Evolutionary conservation across 331 rosid genomes (phyloP), one percentile per base, ranked within the genome.

Genomic region (Malus hybrid): DNA sequence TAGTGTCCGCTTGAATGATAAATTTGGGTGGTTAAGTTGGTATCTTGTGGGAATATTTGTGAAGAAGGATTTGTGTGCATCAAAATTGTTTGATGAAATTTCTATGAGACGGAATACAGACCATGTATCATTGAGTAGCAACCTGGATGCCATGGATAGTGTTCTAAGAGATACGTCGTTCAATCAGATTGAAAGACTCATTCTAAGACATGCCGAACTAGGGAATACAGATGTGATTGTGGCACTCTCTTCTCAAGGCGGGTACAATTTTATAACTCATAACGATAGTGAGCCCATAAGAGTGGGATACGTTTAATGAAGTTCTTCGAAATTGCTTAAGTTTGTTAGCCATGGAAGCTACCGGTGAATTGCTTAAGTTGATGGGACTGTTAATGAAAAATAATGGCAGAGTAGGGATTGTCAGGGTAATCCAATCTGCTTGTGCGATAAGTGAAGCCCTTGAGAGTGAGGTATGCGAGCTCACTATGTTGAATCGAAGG

Each of bases 351-450:
- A 39, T 39, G 44, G 44, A 39, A 39, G 44, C 44, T 39, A 0
- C 44, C 44, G 0, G 44, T 39, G 44, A 39, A 39, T 39, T 39
- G 44, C 44, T 8, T 39, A 91, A 91, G 82, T 72, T 93, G 88
- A 89, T 91, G 97, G 96, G 91, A 14, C 77, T 89, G 83, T 77
- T 93, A 88, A 93, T 93, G 98, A 87, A 96, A 13, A 88, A 83
- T 78, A 65, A 20, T 70, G 87, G 84, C 65, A 92, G 91, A 3
- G 52, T 85, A 10, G 98, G 97, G 19, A 67, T 60, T 75, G 80
- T 87, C 42, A 73, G 92, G 72, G 96, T 93, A 4, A 80, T 91
- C 52, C 96, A 89, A 72, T 96, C 92, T 10, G 96, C 98, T 59
- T 29, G 66, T 64, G 92, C 88, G 33, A 84, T 91, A 18, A 97